These are phyloP conservation scores for Neurospora sp. DNA, from an alignment of 495 filamentous ascomycete genomes.

Conservation along the genomic window DNA sequence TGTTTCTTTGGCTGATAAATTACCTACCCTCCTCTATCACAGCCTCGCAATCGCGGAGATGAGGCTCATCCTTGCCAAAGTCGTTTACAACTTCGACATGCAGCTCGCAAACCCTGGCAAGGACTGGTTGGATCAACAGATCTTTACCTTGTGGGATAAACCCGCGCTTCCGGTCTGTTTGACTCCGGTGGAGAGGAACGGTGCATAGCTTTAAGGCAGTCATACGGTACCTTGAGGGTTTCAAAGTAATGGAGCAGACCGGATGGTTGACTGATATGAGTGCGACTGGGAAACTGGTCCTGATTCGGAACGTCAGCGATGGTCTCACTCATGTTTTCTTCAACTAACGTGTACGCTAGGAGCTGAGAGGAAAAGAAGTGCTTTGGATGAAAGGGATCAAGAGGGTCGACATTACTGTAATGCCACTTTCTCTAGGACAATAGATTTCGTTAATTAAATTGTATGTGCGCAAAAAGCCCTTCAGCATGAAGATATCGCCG, in stretches of 20 bases:
- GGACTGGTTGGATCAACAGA: conserved; percentile 18
- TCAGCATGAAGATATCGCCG: no score
- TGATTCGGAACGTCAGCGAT: not conserved
- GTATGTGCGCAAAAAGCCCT: no score
- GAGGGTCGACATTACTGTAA: not conserved
- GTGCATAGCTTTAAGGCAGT: not conserved
- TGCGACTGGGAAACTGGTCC: not conserved
- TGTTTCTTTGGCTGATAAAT: not conserved
- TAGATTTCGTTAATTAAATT: not conserved
- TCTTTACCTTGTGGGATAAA: not conserved
- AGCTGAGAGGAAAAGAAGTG: not conserved
- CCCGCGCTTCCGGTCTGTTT: not conserved
- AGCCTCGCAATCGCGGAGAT: conserved; percentile 27
- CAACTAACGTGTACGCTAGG: not conserved
- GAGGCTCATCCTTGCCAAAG: conserved; percentile 35
- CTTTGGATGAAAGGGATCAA: not conserved
- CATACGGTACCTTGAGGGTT: not conserved
- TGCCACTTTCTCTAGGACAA: not conserved
- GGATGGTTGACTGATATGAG: not conserved
- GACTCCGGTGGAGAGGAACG: not conserved
- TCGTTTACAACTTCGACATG: conserved; percentile 40
- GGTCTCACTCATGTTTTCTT: not conserved
- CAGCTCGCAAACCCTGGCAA: conserved; percentile 22
- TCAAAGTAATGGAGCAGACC: not conserved
- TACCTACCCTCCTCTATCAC: not conserved